Conservation (phyloP, 2,329 filamentous ascomycete species). For the Colletotrichum sp. region DNA sequence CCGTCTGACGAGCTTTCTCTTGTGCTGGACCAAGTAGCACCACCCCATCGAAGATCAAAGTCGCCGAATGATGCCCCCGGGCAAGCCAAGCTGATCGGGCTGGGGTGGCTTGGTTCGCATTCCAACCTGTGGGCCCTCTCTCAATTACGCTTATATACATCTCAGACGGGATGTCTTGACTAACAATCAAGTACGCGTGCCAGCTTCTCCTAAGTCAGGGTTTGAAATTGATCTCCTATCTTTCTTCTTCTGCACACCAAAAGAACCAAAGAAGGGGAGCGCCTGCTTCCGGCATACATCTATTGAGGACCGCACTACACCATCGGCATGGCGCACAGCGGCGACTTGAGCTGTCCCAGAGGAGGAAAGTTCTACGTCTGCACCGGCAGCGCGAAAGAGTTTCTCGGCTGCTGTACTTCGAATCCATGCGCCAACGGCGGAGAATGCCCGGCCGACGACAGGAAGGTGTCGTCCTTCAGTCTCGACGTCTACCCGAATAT, state of each 20-base stretch:
- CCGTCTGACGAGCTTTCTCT: not conserved
- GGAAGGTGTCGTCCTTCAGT: constrained; percentile 33
- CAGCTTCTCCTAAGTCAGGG: not conserved
- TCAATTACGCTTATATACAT: not conserved
- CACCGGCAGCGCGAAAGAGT: constrained; percentile 31
- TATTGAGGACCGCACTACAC: not conserved
- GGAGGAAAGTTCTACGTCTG: constrained; percentile 43
- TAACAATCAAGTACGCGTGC: not conserved
- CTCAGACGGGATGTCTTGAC: not conserved
- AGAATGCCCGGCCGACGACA: constrained; percentile 33
- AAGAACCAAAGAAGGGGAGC: not conserved
- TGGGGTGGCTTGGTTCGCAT: not conserved
- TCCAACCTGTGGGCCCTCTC: not conserved
- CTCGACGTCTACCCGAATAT: constrained; percentile 28
- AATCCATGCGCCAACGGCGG: constrained; percentile 38
- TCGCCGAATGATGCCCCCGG: not conserved
- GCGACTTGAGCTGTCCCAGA: constrained; percentile 33
- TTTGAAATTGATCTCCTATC: not conserved
- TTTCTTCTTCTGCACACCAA: not conserved
- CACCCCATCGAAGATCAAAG: not conserved
- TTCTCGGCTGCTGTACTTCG: constrained; percentile 45
- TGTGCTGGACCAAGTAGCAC: not conserved
- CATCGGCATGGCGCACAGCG: not conserved
- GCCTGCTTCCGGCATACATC: not conserved
- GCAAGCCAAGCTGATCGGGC: not conserved